phyloP scores from a whole-genome alignment of 192 early-diverging fungal genomes.

The Coemansia sp. region DNA sequence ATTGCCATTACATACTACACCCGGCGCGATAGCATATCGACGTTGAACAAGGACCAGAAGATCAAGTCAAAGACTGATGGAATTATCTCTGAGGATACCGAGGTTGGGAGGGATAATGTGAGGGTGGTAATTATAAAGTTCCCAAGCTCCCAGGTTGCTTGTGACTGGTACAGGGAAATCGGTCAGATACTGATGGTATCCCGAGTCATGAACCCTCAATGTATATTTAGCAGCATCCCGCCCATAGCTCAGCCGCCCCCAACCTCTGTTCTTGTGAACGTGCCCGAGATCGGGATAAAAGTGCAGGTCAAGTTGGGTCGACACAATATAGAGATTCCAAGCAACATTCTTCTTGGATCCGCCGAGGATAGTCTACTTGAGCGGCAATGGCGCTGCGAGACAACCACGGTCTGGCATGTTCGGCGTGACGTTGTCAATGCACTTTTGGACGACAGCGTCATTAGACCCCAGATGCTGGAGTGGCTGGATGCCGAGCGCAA shows the following conservation, averaged over 20 bases:
- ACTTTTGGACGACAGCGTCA: conserved; percentile 30
- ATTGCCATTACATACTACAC: conserved; percentile 46
- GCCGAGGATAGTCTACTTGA: conserved; percentile 27
- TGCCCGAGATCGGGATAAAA: conserved; percentile 54
- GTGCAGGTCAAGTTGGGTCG: conserved; percentile 43
- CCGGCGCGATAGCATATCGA: conserved; percentile 1
- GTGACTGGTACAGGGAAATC: conserved; percentile 48
- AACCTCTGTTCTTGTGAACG: conserved; percentile 25
- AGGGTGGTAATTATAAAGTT: conserved; percentile 43
- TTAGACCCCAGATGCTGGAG: conserved; percentile 25
- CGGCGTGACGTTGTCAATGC: conserved; percentile 31
- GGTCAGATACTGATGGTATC: conserved; percentile 33
- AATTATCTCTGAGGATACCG: conserved; percentile 16
- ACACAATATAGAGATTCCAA: conserved; percentile 21
- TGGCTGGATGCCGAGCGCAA: conserved; percentile 39
- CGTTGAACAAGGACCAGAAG: conserved; percentile 9
- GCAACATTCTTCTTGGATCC: conserved; percentile 17
- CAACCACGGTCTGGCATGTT: conserved; percentile 45
- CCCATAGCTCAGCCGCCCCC: conserved; percentile 33
- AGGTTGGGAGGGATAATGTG: conserved; percentile 16
- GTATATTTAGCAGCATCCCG: conserved; percentile 21
- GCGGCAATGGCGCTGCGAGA: conserved; percentile 39
- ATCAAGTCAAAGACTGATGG: conserved; percentile 14
- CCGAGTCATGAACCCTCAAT: conserved; percentile 24
- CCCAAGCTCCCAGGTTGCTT: conserved; percentile 42